Conservation (phyloP, 441 rosid species). For the Pelargonium citronellum region DNA sequence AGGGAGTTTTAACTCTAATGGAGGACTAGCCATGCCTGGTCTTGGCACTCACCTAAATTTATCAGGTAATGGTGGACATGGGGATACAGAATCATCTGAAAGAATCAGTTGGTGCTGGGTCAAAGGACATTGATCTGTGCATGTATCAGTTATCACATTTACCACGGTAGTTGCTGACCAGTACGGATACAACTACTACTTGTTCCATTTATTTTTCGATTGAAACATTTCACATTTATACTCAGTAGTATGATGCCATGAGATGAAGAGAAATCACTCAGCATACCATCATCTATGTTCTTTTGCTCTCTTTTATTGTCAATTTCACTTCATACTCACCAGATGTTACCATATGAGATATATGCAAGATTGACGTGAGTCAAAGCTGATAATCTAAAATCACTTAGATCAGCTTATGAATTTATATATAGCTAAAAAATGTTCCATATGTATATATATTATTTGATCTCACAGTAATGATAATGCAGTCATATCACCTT, state of each 20-base stretch:
- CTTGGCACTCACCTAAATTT: conserved; percentile 74
- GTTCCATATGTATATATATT: neutral
- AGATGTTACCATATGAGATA: neutral
- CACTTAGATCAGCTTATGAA: neutral
- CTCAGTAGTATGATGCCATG: neutral
- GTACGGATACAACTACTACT: neutral
- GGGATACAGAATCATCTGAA: neutral
- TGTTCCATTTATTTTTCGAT: neutral
- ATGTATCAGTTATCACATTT: neutral
- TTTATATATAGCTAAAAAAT: neutral
- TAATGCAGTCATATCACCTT: neutral
- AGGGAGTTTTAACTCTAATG: conserved; percentile 68
- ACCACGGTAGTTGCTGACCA: neutral
- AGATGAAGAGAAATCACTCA: neutral
- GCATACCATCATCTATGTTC: neutral
- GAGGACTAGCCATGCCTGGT: conserved; percentile 74
- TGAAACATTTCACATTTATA: neutral
- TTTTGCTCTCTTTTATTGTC: neutral
- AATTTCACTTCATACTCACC: neutral
- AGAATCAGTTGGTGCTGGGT: neutral
- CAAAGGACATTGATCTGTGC: neutral
- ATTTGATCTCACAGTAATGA: neutral
- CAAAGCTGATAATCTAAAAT: neutral
- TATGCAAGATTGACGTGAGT: neutral
- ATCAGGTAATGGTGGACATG: conserved; percentile 51